These are phyloP conservation scores for Fusarium pilosicola DNA, from an alignment of 2,329 filamentous ascomycete genomes.

Conservation along the genomic window DNA sequence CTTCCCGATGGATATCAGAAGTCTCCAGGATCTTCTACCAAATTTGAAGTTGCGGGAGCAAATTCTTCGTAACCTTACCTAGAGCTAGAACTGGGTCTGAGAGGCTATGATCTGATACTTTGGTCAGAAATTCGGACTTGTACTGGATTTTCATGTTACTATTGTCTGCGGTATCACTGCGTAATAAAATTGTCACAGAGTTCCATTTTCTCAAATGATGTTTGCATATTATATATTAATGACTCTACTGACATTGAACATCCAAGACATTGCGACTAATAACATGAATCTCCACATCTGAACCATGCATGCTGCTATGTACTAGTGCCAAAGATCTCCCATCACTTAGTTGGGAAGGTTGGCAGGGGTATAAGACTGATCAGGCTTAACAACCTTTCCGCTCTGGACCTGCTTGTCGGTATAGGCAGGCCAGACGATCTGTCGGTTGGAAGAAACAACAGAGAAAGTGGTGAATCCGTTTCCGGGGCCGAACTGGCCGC, in stretches of 20 bases:
- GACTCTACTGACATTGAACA: not conserved
- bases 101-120: accelerated
- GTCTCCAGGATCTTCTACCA: not conserved
- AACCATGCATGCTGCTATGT: not conserved
- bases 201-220: not conserved
- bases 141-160: not conserved
- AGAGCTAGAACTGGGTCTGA: too few species aligned
- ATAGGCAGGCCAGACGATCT: constrained; percentile 63
- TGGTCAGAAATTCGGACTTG: accelerated
- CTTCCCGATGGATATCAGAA: not conserved
- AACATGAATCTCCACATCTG: not conserved
- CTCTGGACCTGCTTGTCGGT: constrained; percentile 59
- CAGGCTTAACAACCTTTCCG: constrained; percentile 58
- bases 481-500: constrained; percentile 61
- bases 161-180: accelerated
- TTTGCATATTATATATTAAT: not conserved
- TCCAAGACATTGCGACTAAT: not conserved
- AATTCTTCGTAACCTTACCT: not conserved
- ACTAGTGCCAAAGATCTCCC: not conserved
- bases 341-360: constrained; percentile 27
- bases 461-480: constrained; percentile 65
- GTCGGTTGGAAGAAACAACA: constrained; percentile 52
- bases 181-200: not conserved
- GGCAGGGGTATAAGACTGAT: constrained; percentile 56
- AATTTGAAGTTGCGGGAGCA: not conserved